These are phyloP conservation scores for Trichomonas vaginalis DNA, from an alignment of 208 protist genomes.

Conservation along the genomic window DNA sequence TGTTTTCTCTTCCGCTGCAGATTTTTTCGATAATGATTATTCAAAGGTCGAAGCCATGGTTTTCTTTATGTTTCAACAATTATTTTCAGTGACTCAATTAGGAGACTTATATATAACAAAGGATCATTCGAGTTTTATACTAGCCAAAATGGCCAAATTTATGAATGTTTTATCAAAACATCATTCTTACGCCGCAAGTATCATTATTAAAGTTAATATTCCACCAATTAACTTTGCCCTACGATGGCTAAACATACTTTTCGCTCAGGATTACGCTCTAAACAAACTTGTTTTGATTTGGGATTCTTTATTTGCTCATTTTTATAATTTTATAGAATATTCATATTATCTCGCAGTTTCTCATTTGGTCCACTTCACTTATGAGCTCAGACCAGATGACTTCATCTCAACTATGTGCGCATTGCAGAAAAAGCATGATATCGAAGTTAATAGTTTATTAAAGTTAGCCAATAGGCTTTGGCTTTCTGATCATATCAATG, in stretches of 20 bases:
- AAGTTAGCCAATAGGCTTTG: background rate
- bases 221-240: background rate
- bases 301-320: constrained; percentile 3
- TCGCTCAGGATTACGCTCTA: background rate
- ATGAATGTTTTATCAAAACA: background rate
- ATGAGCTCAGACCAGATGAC: background rate
- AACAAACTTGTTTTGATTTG: background rate
- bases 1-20: background rate
- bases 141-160: background rate
- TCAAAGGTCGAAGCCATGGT: background rate
- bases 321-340: background rate
- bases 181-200: background rate
- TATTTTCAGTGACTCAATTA: background rate
- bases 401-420: background rate
- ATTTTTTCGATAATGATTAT: background rate
- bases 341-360: background rate
- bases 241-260: background rate
- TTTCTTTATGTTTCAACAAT: constrained; percentile 6
- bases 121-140: background rate
- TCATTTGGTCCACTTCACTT: background rate
- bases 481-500: background rate
- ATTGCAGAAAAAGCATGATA: background rate
- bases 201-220: background rate
- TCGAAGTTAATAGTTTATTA: background rate
- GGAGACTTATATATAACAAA: background rate